phyloP scores from a whole-genome alignment of 768 basidiomycete genomes.

The Atractiella rhizophila region DNA sequence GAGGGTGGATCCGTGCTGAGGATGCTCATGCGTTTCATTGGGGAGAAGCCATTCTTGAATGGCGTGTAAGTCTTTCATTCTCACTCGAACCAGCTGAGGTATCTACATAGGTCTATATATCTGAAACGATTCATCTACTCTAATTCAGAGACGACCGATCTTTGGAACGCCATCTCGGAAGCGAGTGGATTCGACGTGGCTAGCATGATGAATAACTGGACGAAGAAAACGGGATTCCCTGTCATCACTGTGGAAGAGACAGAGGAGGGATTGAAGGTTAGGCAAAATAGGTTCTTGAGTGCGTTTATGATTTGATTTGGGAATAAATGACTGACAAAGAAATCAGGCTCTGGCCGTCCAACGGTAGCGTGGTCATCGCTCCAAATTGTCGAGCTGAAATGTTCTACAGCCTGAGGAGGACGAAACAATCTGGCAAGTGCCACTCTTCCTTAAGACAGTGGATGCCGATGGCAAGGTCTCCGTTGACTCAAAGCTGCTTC shows the following conservation, averaged over 20 bases:
- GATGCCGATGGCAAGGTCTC: slow-evolving; percentile 32
- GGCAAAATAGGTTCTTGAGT: slow-evolving; percentile 66
- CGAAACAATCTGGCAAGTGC: slow-evolving; percentile 70
- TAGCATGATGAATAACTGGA: slow-evolving; percentile 74
- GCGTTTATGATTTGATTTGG: too few species aligned
- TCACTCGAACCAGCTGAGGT: neutral
- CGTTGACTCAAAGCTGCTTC: slow-evolving; percentile 37
- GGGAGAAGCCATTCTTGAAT: slow-evolving; percentile 48
- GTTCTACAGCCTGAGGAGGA: slow-evolving; percentile 39
- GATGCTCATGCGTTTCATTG: slow-evolving; percentile 71
- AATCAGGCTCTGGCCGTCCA: too few species aligned
- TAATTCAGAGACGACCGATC: slow-evolving; percentile 58
- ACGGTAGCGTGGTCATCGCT: neutral
- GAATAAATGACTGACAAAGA: neutral
- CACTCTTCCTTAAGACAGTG: slow-evolving; percentile 45
- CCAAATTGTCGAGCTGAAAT: neutral
- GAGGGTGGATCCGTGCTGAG: slow-evolving; percentile 43
- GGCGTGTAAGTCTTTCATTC: slow-evolving; percentile 9
- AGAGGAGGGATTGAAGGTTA: slow-evolving; percentile 41
- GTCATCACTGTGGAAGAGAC: slow-evolving; percentile 64
- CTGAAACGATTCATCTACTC: slow-evolving; percentile 65
- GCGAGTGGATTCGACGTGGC: slow-evolving; percentile 50
- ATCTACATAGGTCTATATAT: slow-evolving; percentile 58
- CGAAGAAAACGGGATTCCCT: slow-evolving; percentile 71
- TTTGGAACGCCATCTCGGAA: slow-evolving; percentile 61